Percentiles rank a stretch among this genome's conserved stretches.
Conservation (phyloP, 352 stramenopile genomes). For the Hyaloperonospora brassicae region DNA sequence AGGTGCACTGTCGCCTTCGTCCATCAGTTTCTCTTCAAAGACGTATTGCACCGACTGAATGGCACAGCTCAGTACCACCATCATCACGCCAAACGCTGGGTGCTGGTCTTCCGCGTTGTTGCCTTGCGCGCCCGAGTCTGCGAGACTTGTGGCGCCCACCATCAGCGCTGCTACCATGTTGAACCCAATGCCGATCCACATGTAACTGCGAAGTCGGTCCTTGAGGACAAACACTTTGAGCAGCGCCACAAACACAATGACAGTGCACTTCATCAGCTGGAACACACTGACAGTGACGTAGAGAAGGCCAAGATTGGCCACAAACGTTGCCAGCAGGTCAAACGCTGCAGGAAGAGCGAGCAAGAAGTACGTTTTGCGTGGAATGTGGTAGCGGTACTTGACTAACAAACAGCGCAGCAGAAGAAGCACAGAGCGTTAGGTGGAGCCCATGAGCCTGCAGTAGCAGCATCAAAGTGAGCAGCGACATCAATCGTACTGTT, state of each 20-base stretch:
- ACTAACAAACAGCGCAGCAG: slow-evolving; percentile 22
- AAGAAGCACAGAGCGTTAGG: not conserved
- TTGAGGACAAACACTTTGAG: slow-evolving; percentile 93
- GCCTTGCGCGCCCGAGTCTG: slow-evolving; percentile 54
- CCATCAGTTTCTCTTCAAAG: slow-evolving; percentile 97
- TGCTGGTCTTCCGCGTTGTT: slow-evolving; percentile 53
- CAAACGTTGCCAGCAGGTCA: slow-evolving; percentile 88
- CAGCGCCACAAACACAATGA: slow-evolving; percentile 96
- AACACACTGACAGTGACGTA: slow-evolving; percentile 89
- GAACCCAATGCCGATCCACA: slow-evolving; percentile 94
- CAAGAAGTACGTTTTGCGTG: slow-evolving; percentile 90
- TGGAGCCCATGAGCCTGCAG: not conserved
- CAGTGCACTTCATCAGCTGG: slow-evolving; percentile 84
- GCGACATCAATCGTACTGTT: slow-evolving; percentile 39
- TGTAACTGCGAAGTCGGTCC: slow-evolving; percentile 87
- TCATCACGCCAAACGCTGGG: slow-evolving; percentile 86
- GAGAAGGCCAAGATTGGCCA: slow-evolving; percentile 91
- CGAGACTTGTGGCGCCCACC: slow-evolving; percentile 90
- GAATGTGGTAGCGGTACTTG: slow-evolving; percentile 74
- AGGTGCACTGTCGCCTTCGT: slow-evolving; percentile 87
- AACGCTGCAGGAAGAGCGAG: slow-evolving; percentile 90
- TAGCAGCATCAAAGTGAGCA: not conserved
- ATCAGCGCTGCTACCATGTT: slow-evolving; percentile 92
- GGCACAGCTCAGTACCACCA: slow-evolving; percentile 92
- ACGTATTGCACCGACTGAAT: slow-evolving; percentile 95